Conservation (phyloP, 257 asterid genomes). For the Solanum clarkiae region DNA sequence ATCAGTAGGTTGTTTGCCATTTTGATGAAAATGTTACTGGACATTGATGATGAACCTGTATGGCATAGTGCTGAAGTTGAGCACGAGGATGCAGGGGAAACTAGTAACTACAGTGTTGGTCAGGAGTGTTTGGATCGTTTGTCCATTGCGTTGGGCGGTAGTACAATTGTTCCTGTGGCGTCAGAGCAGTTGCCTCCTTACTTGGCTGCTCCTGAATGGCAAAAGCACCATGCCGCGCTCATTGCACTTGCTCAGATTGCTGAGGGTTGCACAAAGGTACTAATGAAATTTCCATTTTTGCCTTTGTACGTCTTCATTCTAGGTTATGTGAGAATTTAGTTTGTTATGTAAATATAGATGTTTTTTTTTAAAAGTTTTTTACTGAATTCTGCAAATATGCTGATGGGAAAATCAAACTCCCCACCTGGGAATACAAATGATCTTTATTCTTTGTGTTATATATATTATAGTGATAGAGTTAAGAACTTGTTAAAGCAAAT, state of each 20-base stretch:
- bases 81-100: conserved; percentile 97
- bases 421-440: not conserved
- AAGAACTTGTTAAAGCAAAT: not conserved
- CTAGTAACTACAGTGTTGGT: conserved; percentile 78
- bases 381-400: not conserved
- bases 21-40: conserved; percentile 80
- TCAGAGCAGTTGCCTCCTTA: conserved; percentile 76
- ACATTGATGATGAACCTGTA: conserved; percentile 81
- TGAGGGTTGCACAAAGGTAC: conserved; percentile 94
- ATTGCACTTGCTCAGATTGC: conserved; percentile 98
- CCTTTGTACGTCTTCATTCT: not conserved
- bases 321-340: not conserved
- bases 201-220: conserved; percentile 89
- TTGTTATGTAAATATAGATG: not conserved
- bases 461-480: not conserved
- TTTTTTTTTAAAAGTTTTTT: not conserved
- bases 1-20: conserved; percentile 70
- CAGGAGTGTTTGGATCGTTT: conserved; percentile 95
- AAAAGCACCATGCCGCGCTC: conserved; percentile 87
- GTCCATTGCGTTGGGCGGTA: conserved; percentile 87
- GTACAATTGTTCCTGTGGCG: conserved; percentile 89
- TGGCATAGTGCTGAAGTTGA: conserved; percentile 90
- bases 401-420: not conserved
- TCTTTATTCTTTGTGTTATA: not conserved
- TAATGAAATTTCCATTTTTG: not conserved